Conservation (phyloP, 2,329 filamentous ascomycete species). For the Aspergillus aculeatinus region DNA sequence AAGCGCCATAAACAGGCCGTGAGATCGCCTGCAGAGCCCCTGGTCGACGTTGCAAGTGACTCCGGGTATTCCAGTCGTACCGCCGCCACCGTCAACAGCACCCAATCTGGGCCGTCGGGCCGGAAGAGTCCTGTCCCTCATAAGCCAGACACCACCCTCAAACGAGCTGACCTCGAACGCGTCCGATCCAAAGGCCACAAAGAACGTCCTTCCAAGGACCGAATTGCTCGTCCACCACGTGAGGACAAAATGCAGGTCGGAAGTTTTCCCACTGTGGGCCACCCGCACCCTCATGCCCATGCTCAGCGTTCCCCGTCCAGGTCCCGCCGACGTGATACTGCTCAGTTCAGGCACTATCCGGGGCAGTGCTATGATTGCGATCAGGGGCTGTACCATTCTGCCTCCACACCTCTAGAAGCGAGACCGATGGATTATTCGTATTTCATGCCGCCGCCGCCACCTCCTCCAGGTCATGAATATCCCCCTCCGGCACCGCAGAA, state of each 20-base stretch:
- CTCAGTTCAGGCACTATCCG: slow-evolving; percentile 31
- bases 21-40: slow-evolving; percentile 33
- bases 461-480: slow-evolving; percentile 30
- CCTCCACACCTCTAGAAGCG: slow-evolving; percentile 31
- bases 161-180: slow-evolving; percentile 28
- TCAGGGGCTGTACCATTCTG: slow-evolving; percentile 32
- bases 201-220: slow-evolving; percentile 33
- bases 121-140: slow-evolving; percentile 38
- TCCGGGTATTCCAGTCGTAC: slow-evolving; percentile 63
- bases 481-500: slow-evolving; percentile 33
- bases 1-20: slow-evolving; percentile 49
- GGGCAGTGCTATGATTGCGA: slow-evolving; percentile 39
- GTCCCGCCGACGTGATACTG: slow-evolving; percentile 33
- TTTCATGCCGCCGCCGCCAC: slow-evolving; percentile 28
- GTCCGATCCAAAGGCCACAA: slow-evolving; percentile 29
- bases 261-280: slow-evolving; percentile 30
- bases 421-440: slow-evolving; percentile 34
- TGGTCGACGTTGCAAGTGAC: slow-evolving; percentile 56
- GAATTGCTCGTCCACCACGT: slow-evolving; percentile 26
- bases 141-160: slow-evolving; percentile 39
- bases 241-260: slow-evolving; percentile 39
- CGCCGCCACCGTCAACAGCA: slow-evolving; percentile 52
- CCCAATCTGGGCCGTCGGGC: slow-evolving; percentile 51
- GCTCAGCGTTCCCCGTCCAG: slow-evolving; percentile 36
- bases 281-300: slow-evolving; percentile 27